phyloP scores from a whole-genome alignment of 768 basidiomycete genomes.

The Podaxis sp. region DNA sequence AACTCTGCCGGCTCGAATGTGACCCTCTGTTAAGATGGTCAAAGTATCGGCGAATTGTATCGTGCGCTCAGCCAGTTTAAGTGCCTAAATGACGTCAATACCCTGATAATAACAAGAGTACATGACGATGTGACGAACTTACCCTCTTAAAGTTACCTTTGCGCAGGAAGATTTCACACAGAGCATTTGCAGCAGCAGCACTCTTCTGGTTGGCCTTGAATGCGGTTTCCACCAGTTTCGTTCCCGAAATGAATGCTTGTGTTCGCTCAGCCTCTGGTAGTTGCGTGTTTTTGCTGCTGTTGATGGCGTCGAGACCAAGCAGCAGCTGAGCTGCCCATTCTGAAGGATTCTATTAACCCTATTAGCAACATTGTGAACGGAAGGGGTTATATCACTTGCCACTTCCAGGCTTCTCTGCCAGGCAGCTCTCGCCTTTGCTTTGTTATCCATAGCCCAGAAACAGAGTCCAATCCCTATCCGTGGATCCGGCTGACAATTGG shows the following conservation, averaged over 20 bases:
- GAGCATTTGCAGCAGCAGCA: constrained; percentile 78
- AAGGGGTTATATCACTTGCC: constrained; percentile 36
- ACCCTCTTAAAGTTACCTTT: constrained; percentile 65
- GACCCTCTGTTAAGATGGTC: constrained; percentile 80
- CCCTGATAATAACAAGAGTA: constrained; percentile 4
- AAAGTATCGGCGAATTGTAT: constrained; percentile 92
- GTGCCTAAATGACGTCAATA: constrained; percentile 41
- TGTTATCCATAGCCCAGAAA: constrained; percentile 85
- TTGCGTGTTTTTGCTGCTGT: constrained; percentile 73
- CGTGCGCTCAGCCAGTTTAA: constrained; percentile 92
- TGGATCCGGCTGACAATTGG: constrained; percentile 84
- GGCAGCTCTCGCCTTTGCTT: constrained; percentile 75
- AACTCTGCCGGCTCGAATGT: constrained; percentile 77
- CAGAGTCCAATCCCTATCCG: constrained; percentile 95
- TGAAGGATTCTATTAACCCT: constrained; percentile 54
- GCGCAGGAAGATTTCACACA: constrained; percentile 75
- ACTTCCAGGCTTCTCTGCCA: constrained; percentile 90
- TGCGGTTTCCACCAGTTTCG: constrained; percentile 67
- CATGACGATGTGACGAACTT: constrained; percentile 14
- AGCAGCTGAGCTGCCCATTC: constrained; percentile 80
- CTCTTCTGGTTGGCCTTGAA: constrained; percentile 78
- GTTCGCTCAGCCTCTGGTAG: constrained; percentile 59
- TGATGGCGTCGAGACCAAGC: constrained; percentile 82
- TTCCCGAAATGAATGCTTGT: constrained; percentile 57
- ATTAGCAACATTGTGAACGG: constrained; percentile 8